These are phyloP conservation scores for Myotisia sp. DNA, from an alignment of 2,329 filamentous ascomycete species.

Conservation along the genomic window DNA sequence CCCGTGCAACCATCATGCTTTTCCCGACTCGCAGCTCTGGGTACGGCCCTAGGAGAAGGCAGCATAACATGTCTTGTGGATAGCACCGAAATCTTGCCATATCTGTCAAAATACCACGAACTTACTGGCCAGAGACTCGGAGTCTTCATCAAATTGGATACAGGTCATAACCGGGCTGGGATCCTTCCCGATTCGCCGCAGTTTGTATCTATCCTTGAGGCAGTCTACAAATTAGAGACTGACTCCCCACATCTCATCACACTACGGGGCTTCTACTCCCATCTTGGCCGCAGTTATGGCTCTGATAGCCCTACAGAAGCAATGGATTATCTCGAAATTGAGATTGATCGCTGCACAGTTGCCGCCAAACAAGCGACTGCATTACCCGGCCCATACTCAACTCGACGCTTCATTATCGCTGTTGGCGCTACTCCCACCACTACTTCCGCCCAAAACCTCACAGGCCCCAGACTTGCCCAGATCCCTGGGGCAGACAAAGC, in stretches of 20 bases:
- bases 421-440: conserved; percentile 65
- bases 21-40: conserved; percentile 45
- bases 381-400: conserved; percentile 4
- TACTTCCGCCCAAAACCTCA: conserved; percentile 48
- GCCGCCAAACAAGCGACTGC: conserved; percentile 13
- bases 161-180: conserved; percentile 56
- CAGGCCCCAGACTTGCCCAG: conserved; percentile 17
- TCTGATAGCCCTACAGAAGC: conserved; percentile 42
- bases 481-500: conserved; percentile 7
- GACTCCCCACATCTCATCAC: conserved; percentile 16
- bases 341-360: conserved; percentile 38
- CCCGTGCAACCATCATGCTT: conserved; percentile 50
- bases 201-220: conserved; percentile 16
- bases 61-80: conserved; percentile 54
- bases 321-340: conserved; percentile 42
- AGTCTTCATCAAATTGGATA: conserved; percentile 59
- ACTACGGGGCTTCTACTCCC: conserved; percentile 54
- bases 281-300: conserved; percentile 58
- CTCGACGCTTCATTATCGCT: conserved; percentile 39
- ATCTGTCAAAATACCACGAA: conserved; percentile 32
- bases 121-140: conserved; percentile 33
- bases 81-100: conserved; percentile 44
- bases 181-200: conserved; percentile 36
- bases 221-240: conserved; percentile 13
- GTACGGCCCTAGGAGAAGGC: conserved; percentile 39